Conservation (phyloP, 2,329 filamentous ascomycete species). For the Calonectria henricotiae region DNA sequence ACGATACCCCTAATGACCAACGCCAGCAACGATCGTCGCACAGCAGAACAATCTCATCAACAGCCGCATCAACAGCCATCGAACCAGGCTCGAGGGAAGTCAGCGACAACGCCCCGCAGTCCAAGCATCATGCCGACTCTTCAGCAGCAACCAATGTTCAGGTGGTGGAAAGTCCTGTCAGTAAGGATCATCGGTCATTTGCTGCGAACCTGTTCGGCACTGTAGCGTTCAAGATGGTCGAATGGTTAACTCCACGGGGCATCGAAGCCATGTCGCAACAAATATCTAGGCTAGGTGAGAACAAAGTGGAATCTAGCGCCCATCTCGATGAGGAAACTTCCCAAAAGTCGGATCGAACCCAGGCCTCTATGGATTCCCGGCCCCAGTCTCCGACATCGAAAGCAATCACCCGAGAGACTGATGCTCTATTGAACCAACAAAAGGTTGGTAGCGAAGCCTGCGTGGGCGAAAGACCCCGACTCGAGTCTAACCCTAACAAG, state of each 20-base stretch:
- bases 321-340: neutral
- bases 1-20: slow-evolving; percentile 28
- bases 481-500: slow-evolving; percentile 26
- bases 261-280: slow-evolving; percentile 66
- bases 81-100: slow-evolving; percentile 2
- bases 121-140: neutral
- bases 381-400: slow-evolving; percentile 19
- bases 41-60: slow-evolving; percentile 12
- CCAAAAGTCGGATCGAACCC: slow-evolving; percentile 4
- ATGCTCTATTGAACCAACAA: slow-evolving; percentile 21
- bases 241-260: slow-evolving; percentile 78
- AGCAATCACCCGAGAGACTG: slow-evolving; percentile 21
- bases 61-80: neutral
- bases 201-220: slow-evolving; percentile 77
- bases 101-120: slow-evolving; percentile 7
- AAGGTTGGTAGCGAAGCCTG: slow-evolving; percentile 16
- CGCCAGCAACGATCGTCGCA: slow-evolving; percentile 28
- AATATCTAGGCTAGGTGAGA: slow-evolving; percentile 42
- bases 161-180: slow-evolving; percentile 65
- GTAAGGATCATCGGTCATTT: slow-evolving; percentile 74
- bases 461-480: slow-evolving; percentile 16
- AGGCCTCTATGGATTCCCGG: slow-evolving; percentile 14
- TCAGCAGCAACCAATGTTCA: slow-evolving; percentile 53
- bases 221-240: slow-evolving; percentile 78
- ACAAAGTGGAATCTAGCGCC: slow-evolving; percentile 2